Percentiles rank a stretch among this genome's conserved stretches.
Conservation (phyloP, 192 early-diverging fungal genomes). For the Backusella macrospora region DNA sequence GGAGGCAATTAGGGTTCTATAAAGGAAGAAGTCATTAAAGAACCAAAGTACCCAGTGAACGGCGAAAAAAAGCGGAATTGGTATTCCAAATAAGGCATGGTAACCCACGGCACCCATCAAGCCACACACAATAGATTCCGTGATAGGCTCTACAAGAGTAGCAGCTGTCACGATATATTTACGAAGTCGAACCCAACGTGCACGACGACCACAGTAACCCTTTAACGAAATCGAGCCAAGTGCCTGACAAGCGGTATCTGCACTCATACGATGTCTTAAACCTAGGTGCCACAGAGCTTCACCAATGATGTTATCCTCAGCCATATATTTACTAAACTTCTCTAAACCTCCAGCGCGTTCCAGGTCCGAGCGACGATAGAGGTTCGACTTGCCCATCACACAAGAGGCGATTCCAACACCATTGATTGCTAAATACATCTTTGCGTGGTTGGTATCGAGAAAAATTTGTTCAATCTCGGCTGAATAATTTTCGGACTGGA, state of each 20-base stretch:
- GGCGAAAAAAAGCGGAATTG: constrained; percentile 35
- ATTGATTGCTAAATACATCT: constrained; percentile 96
- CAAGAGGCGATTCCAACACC: constrained; percentile 81
- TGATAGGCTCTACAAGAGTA: constrained; percentile 91
- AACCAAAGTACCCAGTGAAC: constrained; percentile 38
- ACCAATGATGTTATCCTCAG: constrained; percentile 95
- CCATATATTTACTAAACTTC: constrained; percentile 88
- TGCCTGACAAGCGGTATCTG: constrained; percentile 85
- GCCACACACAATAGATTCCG: constrained; percentile 84
- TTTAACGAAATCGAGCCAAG: constrained; percentile 71
- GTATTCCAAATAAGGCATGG: constrained; percentile 43
- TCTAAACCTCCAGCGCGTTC: constrained; percentile 80
- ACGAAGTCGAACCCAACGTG: constrained; percentile 91
- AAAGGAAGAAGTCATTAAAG: constrained; percentile 35
- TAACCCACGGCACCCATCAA: constrained; percentile 72
- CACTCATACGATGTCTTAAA: constrained; percentile 81
- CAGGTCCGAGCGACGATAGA: constrained; percentile 86
- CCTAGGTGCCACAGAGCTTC: constrained; percentile 81
- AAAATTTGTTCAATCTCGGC: constrained; percentile 86
- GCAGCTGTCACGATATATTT: constrained; percentile 92
- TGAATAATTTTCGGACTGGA: constrained; percentile 70
- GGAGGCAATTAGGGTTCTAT: constrained; percentile 25
- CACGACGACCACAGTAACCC: constrained; percentile 85
- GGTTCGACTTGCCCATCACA: constrained; percentile 92
- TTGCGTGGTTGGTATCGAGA: constrained; percentile 89